Evolutionary conservation across 2,329 filamentous ascomycete species (phyloP).

Genomic region (Trichoderma gracile): DNA sequence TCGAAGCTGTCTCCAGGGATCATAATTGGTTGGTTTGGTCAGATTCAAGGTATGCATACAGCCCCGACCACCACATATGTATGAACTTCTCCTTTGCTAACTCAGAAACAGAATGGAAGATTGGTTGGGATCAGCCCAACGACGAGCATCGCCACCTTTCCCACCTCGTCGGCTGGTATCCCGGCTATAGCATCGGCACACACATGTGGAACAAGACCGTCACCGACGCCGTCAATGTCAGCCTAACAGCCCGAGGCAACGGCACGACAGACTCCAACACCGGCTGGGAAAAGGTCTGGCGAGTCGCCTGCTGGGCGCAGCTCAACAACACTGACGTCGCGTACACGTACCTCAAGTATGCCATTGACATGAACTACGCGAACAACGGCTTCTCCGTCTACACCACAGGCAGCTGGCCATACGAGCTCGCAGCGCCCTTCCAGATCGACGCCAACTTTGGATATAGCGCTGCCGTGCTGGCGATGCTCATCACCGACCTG

Average conservation of each 20-base stretch:
- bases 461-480: constrained; percentile 49
- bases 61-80: rapidly evolving
- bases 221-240: constrained; percentile 47
- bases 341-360: constrained; percentile 49
- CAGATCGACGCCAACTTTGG: constrained; percentile 64
- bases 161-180: constrained; percentile 58
- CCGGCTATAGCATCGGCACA: constrained; percentile 52
- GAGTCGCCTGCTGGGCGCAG: constrained; percentile 56
- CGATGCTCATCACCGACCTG: constrained; percentile 55
- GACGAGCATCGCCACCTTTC: constrained; percentile 48
- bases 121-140: constrained; percentile 34
- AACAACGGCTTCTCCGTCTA: constrained; percentile 56
- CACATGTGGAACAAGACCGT: constrained; percentile 46
- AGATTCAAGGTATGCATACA: constrained; percentile 20
- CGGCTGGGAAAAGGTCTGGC: constrained; percentile 61
- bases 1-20: constrained; percentile 19
- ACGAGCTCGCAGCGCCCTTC: constrained; percentile 48
- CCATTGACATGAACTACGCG: constrained; percentile 52
- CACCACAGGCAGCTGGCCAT: constrained; percentile 26
- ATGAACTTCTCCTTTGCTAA: too few relatives aligned
- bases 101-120: constrained; percentile 33
- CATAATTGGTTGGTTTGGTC: constrained; percentile 20
- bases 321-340: constrained; percentile 50
- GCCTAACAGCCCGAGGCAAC: constrained; percentile 48
- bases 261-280: constrained; percentile 54